Percentiles rank a stretch among this genome's conserved stretches.
phyloP scores from a whole-genome alignment of 2,329 filamentous ascomycete species.

The Exophiala calicioides region DNA sequence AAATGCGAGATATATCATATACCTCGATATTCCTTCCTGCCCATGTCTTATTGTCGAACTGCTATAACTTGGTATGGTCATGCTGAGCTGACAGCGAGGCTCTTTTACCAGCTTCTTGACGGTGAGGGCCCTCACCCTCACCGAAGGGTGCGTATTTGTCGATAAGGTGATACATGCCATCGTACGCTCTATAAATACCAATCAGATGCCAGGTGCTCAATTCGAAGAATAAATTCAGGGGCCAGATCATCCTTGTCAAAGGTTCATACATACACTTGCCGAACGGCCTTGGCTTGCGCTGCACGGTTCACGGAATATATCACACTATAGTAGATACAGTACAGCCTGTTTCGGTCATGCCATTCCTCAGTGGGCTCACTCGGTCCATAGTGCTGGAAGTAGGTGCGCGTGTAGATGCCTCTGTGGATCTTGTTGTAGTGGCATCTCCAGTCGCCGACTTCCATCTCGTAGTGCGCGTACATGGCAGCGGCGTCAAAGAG shows the following conservation, averaged over 20 bases:
- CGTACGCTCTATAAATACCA: conserved; percentile 26
- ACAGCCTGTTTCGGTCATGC: conserved; percentile 28
- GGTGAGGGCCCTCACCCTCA: conserved; percentile 24
- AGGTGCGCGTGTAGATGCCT: conserved; percentile 14
- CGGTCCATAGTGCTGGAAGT: conserved; percentile 16
- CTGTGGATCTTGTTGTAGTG: conserved; percentile 19
- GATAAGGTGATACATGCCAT: conserved; percentile 33
- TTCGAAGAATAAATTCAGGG: too few species aligned
- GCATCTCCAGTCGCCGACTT: conserved; percentile 24
- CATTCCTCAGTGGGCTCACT: conserved; percentile 26
- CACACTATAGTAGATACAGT: conserved; percentile 25
- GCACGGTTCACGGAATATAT: conserved; percentile 25
- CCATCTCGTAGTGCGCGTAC: conserved; percentile 45
- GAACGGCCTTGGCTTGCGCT: conserved; percentile 19
- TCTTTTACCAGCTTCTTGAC: conserved; percentile 20
- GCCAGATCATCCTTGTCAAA: too few species aligned
- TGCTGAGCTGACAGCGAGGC: conserved; percentile 20
- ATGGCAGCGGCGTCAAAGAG: conserved; percentile 43
- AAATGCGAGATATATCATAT: too few species aligned
- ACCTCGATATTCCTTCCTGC: too few species aligned
- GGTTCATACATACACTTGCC: conserved; percentile 26
- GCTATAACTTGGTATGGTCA: conserved; percentile 23
- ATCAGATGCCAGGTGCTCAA: neutral
- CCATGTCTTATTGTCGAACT: too few species aligned
- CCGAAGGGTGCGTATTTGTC: conserved; percentile 33